A percentile compares a stretch with the other conserved stretches of the same genome.
These are phyloP conservation scores for Pythium insidiosum DNA, from an alignment of 352 stramenopile genomes.

Conservation along the genomic window DNA sequence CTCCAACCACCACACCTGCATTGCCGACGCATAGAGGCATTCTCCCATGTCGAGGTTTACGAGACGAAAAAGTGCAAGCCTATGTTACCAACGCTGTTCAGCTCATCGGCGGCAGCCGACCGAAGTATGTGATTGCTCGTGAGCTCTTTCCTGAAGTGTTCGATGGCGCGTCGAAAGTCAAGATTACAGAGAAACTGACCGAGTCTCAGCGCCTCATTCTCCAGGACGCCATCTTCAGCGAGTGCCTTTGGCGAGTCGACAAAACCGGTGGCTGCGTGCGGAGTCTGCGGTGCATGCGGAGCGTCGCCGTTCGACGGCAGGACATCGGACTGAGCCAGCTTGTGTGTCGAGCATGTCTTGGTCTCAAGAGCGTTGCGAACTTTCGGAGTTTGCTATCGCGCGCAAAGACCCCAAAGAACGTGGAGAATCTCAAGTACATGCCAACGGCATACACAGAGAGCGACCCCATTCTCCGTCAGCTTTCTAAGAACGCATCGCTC, in stretches of 20 bases:
- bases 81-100: constrained; percentile 64
- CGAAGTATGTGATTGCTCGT: constrained; percentile 74
- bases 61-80: constrained; percentile 46
- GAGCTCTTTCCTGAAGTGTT: constrained; percentile 67
- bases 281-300: constrained; percentile 56
- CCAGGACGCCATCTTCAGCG: constrained; percentile 66
- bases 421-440: constrained; percentile 77
- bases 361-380: constrained; percentile 57
- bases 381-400: constrained; percentile 72
- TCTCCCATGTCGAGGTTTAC: constrained; percentile 52
- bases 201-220: constrained; percentile 44
- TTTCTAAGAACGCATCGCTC: constrained; percentile 73
- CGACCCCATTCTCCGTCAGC: constrained; percentile 68
- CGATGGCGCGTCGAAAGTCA: constrained; percentile 39
- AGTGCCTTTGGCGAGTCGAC: constrained; percentile 77
- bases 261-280: constrained; percentile 64
- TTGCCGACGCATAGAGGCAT: constrained; percentile 24
- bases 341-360: constrained; percentile 56
- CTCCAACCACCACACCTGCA: no score
- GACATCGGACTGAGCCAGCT: constrained; percentile 22
- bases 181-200: constrained; percentile 51
- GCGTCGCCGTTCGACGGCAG: no score
- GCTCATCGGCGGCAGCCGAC: constrained; percentile 63
- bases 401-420: constrained; percentile 57
- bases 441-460: constrained; percentile 69